phyloP scores from a whole-genome alignment of 805 yeast species.

The Candida pini region DNA sequence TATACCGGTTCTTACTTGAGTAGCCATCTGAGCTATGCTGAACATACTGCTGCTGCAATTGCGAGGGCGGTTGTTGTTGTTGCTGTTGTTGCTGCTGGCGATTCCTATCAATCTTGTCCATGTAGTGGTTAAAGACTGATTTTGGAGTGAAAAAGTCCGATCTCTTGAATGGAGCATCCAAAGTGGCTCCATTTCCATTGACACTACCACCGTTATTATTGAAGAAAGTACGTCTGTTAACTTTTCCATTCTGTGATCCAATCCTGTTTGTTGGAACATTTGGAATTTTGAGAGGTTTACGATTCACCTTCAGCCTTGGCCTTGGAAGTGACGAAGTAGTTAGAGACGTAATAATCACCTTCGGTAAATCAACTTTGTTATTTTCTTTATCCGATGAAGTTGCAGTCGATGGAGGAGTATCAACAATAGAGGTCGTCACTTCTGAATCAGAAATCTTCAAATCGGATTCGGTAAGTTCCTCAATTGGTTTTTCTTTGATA shows the following conservation, averaged over 20 bases:
- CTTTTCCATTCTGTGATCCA: constrained; percentile 17
- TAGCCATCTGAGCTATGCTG: too few relatives aligned
- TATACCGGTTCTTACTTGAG: constrained; percentile 21
- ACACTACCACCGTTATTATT: constrained; percentile 16
- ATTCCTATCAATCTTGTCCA: constrained; percentile 54
- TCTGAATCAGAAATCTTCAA: too few relatives aligned
- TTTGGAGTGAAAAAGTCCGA: constrained; percentile 78
- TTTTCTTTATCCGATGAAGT: constrained; percentile 22
- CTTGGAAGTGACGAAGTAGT: constrained; percentile 5
- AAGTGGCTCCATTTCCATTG: constrained; percentile 8
- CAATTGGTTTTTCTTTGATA: constrained; percentile 14
- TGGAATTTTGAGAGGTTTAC: constrained; percentile 27
- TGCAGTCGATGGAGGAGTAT: constrained; percentile 10
- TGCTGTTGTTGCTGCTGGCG: constrained; percentile 23
- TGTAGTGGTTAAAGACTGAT: constrained; percentile 61
- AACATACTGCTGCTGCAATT: too few relatives aligned
- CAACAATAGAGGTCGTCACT: constrained; percentile 2
- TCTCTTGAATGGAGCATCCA: constrained; percentile 35
- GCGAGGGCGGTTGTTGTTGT: too few relatives aligned
- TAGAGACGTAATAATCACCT: constrained; percentile 2
- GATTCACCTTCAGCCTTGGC: constrained; percentile 17
- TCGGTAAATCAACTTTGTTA: constrained; percentile 6
- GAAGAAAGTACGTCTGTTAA: constrained; percentile 9
- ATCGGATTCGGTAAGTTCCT: constrained; percentile 11
- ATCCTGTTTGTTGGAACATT: constrained; percentile 13